Percentiles rank a stretch among this genome's conserved stretches.
phyloP scores from a whole-genome alignment of 805 yeast species.

The Myxozyma mucilagina region DNA sequence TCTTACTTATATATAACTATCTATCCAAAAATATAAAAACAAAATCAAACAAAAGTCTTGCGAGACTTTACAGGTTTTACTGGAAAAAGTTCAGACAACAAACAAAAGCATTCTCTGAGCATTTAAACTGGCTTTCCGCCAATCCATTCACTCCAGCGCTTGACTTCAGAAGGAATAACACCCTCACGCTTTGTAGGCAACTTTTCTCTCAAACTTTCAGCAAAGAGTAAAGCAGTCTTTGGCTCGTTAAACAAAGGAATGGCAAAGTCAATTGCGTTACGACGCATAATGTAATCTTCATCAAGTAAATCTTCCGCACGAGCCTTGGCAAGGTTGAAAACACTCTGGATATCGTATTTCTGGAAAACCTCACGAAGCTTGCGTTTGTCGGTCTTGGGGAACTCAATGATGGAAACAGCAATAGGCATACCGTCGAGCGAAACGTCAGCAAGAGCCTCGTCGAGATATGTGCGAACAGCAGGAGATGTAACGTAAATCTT shows the following conservation, averaged over 20 bases:
- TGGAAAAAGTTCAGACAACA: neutral
- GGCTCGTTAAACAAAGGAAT: slow-evolving; percentile 97
- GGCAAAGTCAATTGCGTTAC: slow-evolving; percentile 98
- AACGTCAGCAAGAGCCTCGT: slow-evolving; percentile 46
- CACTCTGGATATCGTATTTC: slow-evolving; percentile 77
- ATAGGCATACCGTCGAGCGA: slow-evolving; percentile 40
- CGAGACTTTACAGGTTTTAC: neutral
- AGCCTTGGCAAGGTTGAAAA: slow-evolving; percentile 85
- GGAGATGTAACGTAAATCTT: slow-evolving; percentile 74
- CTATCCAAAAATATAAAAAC: neutral
- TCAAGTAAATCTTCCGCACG: slow-evolving; percentile 84
- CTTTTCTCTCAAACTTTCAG: slow-evolving; percentile 74
- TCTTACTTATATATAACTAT: neutral
- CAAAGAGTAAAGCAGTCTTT: slow-evolving; percentile 83
- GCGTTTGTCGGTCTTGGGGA: slow-evolving; percentile 92
- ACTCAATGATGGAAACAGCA: slow-evolving; percentile 67
- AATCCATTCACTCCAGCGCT: slow-evolving; percentile 95
- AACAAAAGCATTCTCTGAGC: neutral
- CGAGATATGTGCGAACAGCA: slow-evolving; percentile 69
- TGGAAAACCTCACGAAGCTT: slow-evolving; percentile 92
- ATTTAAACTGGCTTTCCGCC: slow-evolving; percentile 83
- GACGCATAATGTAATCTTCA: slow-evolving; percentile 95
- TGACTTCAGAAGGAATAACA: slow-evolving; percentile 81
- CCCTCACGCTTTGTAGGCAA: slow-evolving; percentile 54
- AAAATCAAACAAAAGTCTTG: neutral